Conservation (phyloP, 2,329 filamentous ascomycete species). For the Colletotrichum karsti region DNA sequence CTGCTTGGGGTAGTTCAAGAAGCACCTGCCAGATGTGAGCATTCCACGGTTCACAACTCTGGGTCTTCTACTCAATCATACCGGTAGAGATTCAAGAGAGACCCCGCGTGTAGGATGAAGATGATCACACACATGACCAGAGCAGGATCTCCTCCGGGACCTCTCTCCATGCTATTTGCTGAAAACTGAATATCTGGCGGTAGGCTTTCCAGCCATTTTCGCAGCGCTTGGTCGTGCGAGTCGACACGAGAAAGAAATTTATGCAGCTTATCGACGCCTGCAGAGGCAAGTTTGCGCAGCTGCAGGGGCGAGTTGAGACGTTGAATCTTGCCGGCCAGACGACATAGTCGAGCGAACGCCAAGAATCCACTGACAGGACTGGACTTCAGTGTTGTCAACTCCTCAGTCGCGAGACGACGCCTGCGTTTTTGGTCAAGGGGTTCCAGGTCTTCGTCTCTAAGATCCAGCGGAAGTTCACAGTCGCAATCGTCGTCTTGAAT, state of each 20-base stretch:
- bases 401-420: not conserved
- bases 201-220: slow-evolving; percentile 31
- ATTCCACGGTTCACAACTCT: no score
- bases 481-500: slow-evolving; percentile 40
- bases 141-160: not conserved
- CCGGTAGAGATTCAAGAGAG: not conserved
- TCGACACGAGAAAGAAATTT: slow-evolving; percentile 14
- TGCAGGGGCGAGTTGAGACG: not conserved
- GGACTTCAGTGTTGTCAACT: not conserved
- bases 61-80: not conserved
- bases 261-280: not conserved
- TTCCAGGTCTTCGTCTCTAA: slow-evolving; percentile 37
- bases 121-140: not conserved
- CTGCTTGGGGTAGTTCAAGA: not conserved
- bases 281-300: not conserved
- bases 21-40: no score
- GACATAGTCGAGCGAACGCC: not conserved
- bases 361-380: not conserved
- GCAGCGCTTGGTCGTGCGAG: slow-evolving; percentile 29
- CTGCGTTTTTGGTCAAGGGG: not conserved
- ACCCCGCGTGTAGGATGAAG: not conserved
- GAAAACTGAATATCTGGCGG: slow-evolving; percentile 38
- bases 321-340: not conserved
- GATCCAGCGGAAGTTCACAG: slow-evolving; percentile 36
- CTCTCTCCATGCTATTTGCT: slow-evolving; percentile 26